A percentile compares a stretch with the other conserved stretches of the same genome.
These are phyloP conservation scores for Amniculicola lignicola DNA, from an alignment of 495 filamentous ascomycete genomes.

Conservation along the genomic window DNA sequence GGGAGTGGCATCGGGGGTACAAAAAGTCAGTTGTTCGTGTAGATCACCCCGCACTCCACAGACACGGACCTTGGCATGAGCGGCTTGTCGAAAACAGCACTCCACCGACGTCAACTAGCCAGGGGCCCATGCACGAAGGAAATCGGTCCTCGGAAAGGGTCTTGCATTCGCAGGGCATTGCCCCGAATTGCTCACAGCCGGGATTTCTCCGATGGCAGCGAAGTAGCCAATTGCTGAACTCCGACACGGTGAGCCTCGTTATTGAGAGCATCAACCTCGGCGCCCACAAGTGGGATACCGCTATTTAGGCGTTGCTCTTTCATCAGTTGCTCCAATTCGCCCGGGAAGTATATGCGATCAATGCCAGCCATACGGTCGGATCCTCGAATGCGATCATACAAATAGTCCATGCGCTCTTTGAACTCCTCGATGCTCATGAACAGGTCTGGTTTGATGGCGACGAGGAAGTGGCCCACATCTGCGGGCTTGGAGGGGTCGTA, in stretches of 20 bases:
- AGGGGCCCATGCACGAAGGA: too few species aligned
- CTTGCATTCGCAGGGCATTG: too few species aligned
- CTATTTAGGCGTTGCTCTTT: slow-evolving; percentile 53
- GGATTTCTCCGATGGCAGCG: slow-evolving; percentile 3
- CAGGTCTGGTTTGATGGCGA: slow-evolving; percentile 72
- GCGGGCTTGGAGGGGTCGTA: slow-evolving; percentile 66
- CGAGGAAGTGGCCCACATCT: slow-evolving; percentile 73
- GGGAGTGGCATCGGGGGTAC: too few species aligned
- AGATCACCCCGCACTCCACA: slow-evolving; percentile 19
- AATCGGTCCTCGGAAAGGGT: too few species aligned
- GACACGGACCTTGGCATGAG: too few species aligned
- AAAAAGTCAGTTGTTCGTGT: background rate
- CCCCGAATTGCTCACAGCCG: slow-evolving; percentile 1
- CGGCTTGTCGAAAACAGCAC: too few species aligned
- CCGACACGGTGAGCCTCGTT: slow-evolving; percentile 60
- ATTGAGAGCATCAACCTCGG: slow-evolving; percentile 66
- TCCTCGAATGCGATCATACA: slow-evolving; percentile 62
- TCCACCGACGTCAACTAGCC: too few species aligned
- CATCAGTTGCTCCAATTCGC: slow-evolving; percentile 67
- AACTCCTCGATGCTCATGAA: slow-evolving; percentile 66
- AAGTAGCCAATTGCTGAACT: slow-evolving; percentile 16
- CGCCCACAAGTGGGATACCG: slow-evolving; percentile 65
- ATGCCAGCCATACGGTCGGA: slow-evolving; percentile 66
- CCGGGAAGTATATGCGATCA: slow-evolving; percentile 75
- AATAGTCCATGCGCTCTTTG: slow-evolving; percentile 63